These are phyloP conservation scores for Posidonia oceanica DNA, from an alignment of 116 monocot genomes.

Conservation along the genomic window DNA sequence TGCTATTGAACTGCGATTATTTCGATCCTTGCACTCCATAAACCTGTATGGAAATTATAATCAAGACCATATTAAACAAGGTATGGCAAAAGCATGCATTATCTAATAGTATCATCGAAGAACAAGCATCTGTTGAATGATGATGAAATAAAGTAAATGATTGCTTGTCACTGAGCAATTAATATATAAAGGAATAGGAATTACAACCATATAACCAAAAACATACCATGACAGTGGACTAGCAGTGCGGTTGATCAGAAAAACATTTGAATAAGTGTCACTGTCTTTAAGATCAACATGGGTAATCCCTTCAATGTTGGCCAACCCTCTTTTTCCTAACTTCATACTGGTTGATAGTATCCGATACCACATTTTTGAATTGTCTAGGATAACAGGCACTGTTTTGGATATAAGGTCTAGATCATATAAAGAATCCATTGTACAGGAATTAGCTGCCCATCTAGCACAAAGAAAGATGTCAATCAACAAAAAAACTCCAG, in stretches of 20 bases:
- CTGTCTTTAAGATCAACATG: conserved; percentile 42
- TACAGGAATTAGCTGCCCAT: conserved; percentile 84
- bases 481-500: background rate
- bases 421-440: conserved; percentile 94
- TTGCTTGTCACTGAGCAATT: too few species aligned
- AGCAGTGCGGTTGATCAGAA: conserved; percentile 80
- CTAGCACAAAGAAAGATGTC: conserved; percentile 23
- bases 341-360: conserved; percentile 64
- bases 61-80: background rate
- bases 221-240: conserved; percentile 85
- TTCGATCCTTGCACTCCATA: conserved; percentile 95
- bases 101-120: too few species aligned
- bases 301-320: conserved; percentile 44
- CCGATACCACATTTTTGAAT: conserved; percentile 71
- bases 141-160: too few species aligned
- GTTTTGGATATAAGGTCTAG: conserved; percentile 63
- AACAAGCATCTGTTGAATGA: too few species aligned
- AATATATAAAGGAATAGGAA: too few species aligned
- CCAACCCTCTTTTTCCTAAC: conserved; percentile 48
- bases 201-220: background rate
- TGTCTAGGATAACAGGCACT: conserved; percentile 73
- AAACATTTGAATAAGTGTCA: conserved; percentile 33
- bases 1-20: conserved; percentile 55
- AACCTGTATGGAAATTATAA: conserved; percentile 45
- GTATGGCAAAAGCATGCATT: too few species aligned